Base-by-base conservation (phyloP, 164 flowering plant genomes). In the Magnolia sinica region DNA sequence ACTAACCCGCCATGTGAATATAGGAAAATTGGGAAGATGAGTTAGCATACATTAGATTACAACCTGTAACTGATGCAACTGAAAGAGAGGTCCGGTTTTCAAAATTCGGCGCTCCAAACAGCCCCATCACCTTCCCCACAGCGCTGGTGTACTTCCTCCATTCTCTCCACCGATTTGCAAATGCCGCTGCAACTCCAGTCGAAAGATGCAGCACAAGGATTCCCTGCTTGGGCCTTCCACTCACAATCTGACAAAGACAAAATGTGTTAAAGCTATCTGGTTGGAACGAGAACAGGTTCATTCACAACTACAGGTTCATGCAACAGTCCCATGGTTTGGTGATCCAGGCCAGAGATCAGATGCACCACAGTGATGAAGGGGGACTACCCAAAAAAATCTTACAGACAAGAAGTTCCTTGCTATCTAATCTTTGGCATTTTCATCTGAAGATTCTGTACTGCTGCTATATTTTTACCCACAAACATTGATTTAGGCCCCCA, bases 131-230 rank as follows among this genome's bases (percentile, higher is more conserved):
- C 97, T 77, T 94, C 98, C 18, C 97, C 92, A 70, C 98, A 94
- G 1, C 83, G 86, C 78, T 87, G 88, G 77, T 94, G 98, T 10
- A 94, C 96, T 73, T 90, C 96, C 55, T 81, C 81, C 93, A 94
- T 92, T 76, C 94, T 89, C 83, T 94, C 97, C 16, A 85, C 94
- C 2, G 98, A 92, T 80, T 89, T 92, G 81, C 98, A 94, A 31
- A 94, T 84, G 64, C 98, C 98, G 50, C 98, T 94, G 86, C 98
- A 94, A 83, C 91, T 92, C 97, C 98, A 94, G 52, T 94, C 98
- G 79, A 92, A 94, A 23, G 98, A 94, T 70, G 98, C 98, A n/a
- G 84, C 97, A 80, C 98, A 94, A 2, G 90, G 85, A 72, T 91
- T 92, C 49, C 98, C 98, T 8, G 98, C 96, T 80, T 94, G 93